phyloP scores from a whole-genome alignment of 768 basidiomycete genomes.

The Collybia sordida region DNA sequence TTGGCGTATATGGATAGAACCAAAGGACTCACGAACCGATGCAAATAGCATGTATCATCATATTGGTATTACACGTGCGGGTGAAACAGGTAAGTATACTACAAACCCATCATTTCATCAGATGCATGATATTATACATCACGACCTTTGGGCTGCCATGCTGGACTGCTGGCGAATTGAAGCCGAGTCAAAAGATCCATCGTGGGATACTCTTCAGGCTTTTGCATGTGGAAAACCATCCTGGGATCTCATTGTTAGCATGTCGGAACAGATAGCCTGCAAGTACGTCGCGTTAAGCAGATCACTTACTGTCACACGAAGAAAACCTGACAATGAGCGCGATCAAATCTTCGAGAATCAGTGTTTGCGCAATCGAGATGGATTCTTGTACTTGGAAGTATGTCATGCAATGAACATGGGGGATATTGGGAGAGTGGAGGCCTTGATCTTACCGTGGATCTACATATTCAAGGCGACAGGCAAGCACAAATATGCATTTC shows the following conservation, averaged over 20 bases:
- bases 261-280: conserved; percentile 11
- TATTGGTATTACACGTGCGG: conserved; percentile 16
- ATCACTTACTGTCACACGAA: background rate
- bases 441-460: no score
- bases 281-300: conserved; percentile 9
- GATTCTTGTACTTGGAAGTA: conserved; percentile 29
- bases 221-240: conserved; percentile 21
- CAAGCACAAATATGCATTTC: no score
- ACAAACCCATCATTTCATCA: conserved; percentile 23
- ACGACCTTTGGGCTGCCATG: no score
- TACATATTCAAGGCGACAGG: no score
- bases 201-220: conserved; percentile 13
- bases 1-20: conserved; percentile 6
- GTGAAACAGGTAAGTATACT: conserved; percentile 21
- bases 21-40: conserved; percentile 6
- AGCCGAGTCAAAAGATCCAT: conserved; percentile 18
- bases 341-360: conserved; percentile 18
- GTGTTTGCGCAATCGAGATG: no score
- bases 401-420: conserved; percentile 22
- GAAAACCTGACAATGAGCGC: conserved; percentile 1
- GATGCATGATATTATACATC: conserved; percentile 25
- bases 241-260: conserved; percentile 13
- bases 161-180: conserved; percentile 17
- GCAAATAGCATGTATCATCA: conserved; percentile 1
- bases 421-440: conserved; percentile 32